A percentile compares a stretch with the other conserved stretches of the same genome.
These are phyloP conservation scores for Parasitella parasitica DNA, from an alignment of 371 early-diverging fungal species.

Conservation along the genomic window DNA sequence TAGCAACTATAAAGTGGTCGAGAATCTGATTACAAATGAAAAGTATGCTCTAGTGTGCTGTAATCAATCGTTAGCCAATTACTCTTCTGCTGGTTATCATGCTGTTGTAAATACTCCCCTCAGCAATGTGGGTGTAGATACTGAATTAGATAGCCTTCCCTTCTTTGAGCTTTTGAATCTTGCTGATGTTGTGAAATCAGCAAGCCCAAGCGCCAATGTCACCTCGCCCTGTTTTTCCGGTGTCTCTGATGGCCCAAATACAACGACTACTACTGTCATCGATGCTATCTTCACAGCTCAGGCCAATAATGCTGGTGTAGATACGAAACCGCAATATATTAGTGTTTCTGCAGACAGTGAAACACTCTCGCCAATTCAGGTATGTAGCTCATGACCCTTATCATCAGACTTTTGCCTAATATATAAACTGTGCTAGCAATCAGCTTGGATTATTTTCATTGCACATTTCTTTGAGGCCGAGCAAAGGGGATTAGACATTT, in stretches of 20 bases:
- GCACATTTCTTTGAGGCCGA: conserved; percentile 22
- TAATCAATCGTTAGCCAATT: conserved; percentile 9
- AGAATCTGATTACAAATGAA: conserved; percentile 16
- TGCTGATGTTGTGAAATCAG: conserved; percentile 7
- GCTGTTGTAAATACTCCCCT: conserved; percentile 24
- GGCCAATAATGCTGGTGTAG: background rate
- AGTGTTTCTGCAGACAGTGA: conserved; percentile 13
- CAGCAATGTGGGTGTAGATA: conserved; percentile 13
- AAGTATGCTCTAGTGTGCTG: conserved; percentile 33
- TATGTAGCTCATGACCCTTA: background rate
- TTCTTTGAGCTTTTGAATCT: conserved; percentile 22
- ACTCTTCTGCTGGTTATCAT: conserved; percentile 13
- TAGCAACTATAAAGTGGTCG: conserved; percentile 28
- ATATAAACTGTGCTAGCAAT: conserved; percentile 6
- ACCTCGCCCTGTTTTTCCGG: conserved; percentile 24
- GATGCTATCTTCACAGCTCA: conserved; percentile 13
- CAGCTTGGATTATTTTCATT: conserved; percentile 24
- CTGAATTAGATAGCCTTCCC: conserved; percentile 4
- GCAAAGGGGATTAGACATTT: background rate
- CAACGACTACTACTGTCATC: background rate
- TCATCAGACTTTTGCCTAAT: background rate
- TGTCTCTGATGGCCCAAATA: conserved; percentile 9
- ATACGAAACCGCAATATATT: conserved; percentile 7
- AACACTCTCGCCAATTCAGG: conserved; percentile 18
- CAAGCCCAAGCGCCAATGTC: conserved; percentile 9